A percentile compares a stretch with the other conserved stretches of the same genome.
These are phyloP conservation scores for Pseudogymnoascus sp. DNA, from an alignment of 2,329 filamentous ascomycete genomes.

Conservation along the genomic window DNA sequence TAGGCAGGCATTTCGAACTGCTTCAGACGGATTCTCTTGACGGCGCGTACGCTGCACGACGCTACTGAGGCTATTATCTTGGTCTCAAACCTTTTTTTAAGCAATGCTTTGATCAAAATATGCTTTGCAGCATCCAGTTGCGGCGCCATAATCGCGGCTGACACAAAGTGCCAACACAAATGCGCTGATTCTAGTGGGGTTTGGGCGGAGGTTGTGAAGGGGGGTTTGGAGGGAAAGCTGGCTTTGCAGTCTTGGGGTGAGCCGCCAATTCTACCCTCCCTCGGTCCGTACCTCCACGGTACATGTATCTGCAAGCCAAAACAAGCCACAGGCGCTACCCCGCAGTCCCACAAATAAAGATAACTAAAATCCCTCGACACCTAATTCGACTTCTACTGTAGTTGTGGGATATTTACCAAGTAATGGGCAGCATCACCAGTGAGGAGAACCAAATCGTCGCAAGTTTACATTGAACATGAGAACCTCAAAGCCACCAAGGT, in stretches of 20 bases:
- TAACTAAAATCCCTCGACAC: no score
- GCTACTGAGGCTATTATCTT: conserved; percentile 21
- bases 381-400: no score
- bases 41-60: not conserved
- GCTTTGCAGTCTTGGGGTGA: not conserved
- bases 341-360: no score
- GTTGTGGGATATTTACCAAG: conserved; percentile 6
- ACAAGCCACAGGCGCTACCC: not conserved
- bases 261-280: not conserved
- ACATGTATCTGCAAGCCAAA: not conserved
- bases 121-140: conserved; percentile 12
- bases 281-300: not conserved
- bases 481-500: conserved; percentile 9
- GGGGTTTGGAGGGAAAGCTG: not conserved
- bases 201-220: not conserved
- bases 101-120: conserved; percentile 18
- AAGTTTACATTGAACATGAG: conserved; percentile 2
- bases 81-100: conserved; percentile 18
- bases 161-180: no score
- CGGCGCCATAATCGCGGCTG: not conserved
- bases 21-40: not conserved
- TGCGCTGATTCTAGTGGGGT: not conserved
- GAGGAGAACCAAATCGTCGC: conserved; percentile 7
- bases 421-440: conserved; percentile 11
- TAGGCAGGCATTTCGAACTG: not conserved